A percentile compares a stretch with the other conserved stretches of the same genome.
Evolutionary conservation across 2,329 filamentous ascomycete genomes (phyloP).

Genomic region (Mycogone perniciosa): DNA sequence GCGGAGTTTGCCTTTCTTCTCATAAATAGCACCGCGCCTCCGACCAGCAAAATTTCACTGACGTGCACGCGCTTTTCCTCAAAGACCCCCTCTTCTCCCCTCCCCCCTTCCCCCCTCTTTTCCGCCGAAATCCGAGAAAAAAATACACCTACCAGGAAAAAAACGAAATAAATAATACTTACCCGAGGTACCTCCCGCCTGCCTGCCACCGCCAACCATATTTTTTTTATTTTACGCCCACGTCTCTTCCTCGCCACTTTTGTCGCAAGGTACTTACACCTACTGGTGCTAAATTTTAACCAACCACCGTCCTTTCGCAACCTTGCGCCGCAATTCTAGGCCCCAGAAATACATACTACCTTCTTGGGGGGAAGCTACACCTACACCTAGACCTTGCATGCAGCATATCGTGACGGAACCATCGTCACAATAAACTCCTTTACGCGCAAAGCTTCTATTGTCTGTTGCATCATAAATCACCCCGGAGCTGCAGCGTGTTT

Average conservation of each 20-base stretch:
- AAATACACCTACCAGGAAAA: constrained; percentile 7
- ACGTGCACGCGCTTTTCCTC: constrained; percentile 42
- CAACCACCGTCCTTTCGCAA: constrained; percentile 13
- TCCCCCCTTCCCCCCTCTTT: constrained; percentile 16
- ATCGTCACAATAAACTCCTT: no score
- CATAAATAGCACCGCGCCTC: constrained; percentile 43
- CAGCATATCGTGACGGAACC: no score
- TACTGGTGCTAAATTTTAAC: constrained; percentile 8
- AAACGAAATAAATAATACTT: constrained; percentile 19
- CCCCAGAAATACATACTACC: constrained; percentile 8
- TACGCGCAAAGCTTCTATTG: no score
- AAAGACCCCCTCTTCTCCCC: constrained; percentile 28
- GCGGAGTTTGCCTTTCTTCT: constrained; percentile 32
- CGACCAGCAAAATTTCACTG: constrained; percentile 37
- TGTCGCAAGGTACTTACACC: neutral
- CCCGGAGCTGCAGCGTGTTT: no score
- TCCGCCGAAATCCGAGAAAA: constrained; percentile 1
- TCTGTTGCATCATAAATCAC: no score
- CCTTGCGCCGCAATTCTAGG: neutral
- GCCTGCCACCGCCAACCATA: constrained; percentile 6
- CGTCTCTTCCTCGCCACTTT: constrained; percentile 2
- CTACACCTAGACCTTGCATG: no score
- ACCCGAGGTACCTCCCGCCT: constrained; percentile 10
- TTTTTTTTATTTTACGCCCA: constrained; percentile 1
- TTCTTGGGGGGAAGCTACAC: constrained; percentile 1